Base-by-base conservation (phyloP, 257 asterid species). In the Schizonepeta tenuifolia region DNA sequence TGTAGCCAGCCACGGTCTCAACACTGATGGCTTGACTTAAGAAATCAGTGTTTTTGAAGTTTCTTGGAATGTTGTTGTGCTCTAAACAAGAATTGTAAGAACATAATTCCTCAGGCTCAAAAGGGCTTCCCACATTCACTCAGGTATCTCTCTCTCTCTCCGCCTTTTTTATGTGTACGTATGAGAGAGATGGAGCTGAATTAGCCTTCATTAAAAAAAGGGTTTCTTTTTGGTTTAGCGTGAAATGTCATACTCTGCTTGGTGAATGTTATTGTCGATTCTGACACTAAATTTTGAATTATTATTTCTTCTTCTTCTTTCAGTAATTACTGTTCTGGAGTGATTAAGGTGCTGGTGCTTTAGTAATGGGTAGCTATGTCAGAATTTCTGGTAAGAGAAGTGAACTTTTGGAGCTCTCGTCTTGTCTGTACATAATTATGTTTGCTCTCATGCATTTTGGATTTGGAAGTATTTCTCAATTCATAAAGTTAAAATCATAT, bases 341-440 rank as follows among this genome's bases (percentile, higher is more conserved):
- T 40, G 69, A 43, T 43, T 49, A 8, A 53, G 69, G 11, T 15
- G 56, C 41, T 22, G 63, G 5, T 36, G 69, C 67, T 67, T 71
- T 69, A 14, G 40, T 5, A 41, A 84, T 81, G 86, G 78, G 67
- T 12, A 76, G 81, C 83, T 78, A 54, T 57, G 82, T 78, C 49
- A 67, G 86, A 71, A 79, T 84, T 66, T 62, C 72, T 15, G 78
- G 87, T 83, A 83, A 75, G 17, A 59, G 41, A 54, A 9, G 18
- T 62, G 2, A 47, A 24, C 54, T 60, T 47, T 41, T 28, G 11
- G 12, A 33, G 47, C 67, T 49, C 22, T 50, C 60, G 12, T 41
- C 2, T 50, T 66, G 12, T 41, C 2, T 41, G 55, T 54, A 41
- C 53, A 67, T 67, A 18, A 26, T 53, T 22, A 9, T 20, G 61